Evolutionary conservation across 345 rosid species (phyloP), one percentile per base, ranked within the genome.

Genomic region (Camelina hispida): DNA sequence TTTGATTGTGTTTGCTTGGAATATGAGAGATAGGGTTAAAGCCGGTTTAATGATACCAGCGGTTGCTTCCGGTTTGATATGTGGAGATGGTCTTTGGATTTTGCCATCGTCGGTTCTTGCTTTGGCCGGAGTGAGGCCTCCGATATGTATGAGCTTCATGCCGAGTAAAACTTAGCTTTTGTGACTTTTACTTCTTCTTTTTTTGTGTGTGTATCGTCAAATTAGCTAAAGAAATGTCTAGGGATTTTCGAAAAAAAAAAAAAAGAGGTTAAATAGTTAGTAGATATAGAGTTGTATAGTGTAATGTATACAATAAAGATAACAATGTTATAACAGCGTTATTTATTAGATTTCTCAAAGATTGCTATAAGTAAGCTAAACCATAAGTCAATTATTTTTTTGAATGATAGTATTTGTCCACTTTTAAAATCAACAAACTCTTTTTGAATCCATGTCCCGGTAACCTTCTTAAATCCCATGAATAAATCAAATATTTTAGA

Each of bases 1-100:
- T 75, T 82, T 84, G 79, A 65, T 84, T 56, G 80, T 84, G 20
- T 84, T 76, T 54, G 70, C 62, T 17, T 84, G 87, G 87, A 76
- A 76, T 42, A 82, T 69, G 81, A 78, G 81, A 5, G 68, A 82
- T 73, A 48, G 70, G 48, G 65, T 79, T 22, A 76, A 82, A 64
- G 75, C 81, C 56, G 74, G 71, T 67, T 64, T 72, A 48, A 71
- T 77, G 81, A 17, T 77, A 58, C 78, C 83, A 11, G 81, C 79
- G 30, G 81, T 81, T 54, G 83, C 81, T 61, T 81, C 81, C 60
- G 83, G 81, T 55, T 72, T 81, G 75, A 72, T 80, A 52, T 80
- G 83, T 72, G 83, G 83, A 28, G 83, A 80, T 76, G 83, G 81
- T 53, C 70, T 76, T 15, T 81, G 83, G 83, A 77, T 77, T 67